Percentiles rank a stretch among this genome's conserved stretches.
Evolutionary conservation across 495 filamentous ascomycete genomes (phyloP).

Genomic region (Trichoderma erinaceum): DNA sequence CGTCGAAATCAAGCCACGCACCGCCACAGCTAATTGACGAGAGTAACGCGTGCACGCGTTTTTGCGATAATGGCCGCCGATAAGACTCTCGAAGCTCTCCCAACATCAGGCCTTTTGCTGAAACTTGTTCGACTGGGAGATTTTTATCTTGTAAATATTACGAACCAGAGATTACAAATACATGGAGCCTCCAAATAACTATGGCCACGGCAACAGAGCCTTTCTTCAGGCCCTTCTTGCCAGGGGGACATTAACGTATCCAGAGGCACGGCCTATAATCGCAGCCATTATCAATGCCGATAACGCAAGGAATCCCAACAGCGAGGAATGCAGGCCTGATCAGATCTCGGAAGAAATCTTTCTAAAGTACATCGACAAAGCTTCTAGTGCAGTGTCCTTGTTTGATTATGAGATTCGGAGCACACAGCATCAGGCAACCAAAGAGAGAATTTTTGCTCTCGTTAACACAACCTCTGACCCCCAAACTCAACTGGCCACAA

Average conservation of each 20-base stretch:
- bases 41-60: constrained; percentile 6
- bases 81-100: not conserved
- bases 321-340: constrained; percentile 27
- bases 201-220: constrained; percentile 70
- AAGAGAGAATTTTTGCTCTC: constrained; percentile 59
- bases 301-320: constrained; percentile 4
- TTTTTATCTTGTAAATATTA: not conserved
- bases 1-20: not conserved
- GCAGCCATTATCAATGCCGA: constrained; percentile 57
- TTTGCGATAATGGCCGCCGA: not conserved
- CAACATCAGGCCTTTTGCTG: not conserved
- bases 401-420: constrained; percentile 85
- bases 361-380: constrained; percentile 56
- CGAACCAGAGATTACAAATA: not conserved
- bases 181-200: constrained; percentile 18
- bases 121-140: not conserved
- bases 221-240: constrained; percentile 89
- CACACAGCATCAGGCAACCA: constrained; percentile 54
- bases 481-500: constrained; percentile 81
- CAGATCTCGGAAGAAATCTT: constrained; percentile 66
- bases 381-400: constrained; percentile 64
- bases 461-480: constrained; percentile 86
- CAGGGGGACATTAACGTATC: constrained; percentile 65
- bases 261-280: constrained; percentile 64
- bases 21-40: not conserved